Evolutionary conservation across 371 early-diverging fungal species (phyloP).

Genomic region (Lichtheimia ornata): DNA sequence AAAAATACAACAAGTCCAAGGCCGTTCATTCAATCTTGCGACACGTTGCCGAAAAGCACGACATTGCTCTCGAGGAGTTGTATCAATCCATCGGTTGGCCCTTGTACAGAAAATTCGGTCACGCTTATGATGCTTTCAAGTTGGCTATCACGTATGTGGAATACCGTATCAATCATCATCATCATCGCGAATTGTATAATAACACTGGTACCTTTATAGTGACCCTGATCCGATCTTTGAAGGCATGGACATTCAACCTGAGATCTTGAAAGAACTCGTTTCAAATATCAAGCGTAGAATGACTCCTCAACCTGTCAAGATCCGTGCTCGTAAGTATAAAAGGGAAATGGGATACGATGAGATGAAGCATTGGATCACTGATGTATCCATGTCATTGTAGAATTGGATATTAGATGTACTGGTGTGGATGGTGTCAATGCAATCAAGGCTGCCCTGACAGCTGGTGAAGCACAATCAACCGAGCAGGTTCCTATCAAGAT

Average conservation of each 20-base stretch:
- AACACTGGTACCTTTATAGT: constrained; percentile 40
- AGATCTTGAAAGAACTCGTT: constrained; percentile 77
- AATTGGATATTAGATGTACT: constrained; percentile 97
- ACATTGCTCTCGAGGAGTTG: constrained; percentile 80
- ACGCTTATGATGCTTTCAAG: constrained; percentile 98
- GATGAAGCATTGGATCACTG: neutral
- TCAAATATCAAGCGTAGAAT: constrained; percentile 86
- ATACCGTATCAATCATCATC: neutral
- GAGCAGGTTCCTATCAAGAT: constrained; percentile 86
- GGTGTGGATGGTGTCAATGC: constrained; percentile 97
- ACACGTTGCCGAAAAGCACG: constrained; percentile 92
- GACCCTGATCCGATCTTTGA: constrained; percentile 90
- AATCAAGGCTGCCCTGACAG: constrained; percentile 90
- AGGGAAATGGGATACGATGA: neutral
- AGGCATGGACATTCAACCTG: constrained; percentile 68
- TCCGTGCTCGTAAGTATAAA: constrained; percentile 78
- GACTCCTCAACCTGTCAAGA: constrained; percentile 96
- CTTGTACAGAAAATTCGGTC: constrained; percentile 97
- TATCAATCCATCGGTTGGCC: constrained; percentile 96
- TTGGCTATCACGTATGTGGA: constrained; percentile 74
- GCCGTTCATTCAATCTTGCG: constrained; percentile 86
- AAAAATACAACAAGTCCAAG: constrained; percentile 96
- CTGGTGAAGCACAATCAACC: constrained; percentile 88
- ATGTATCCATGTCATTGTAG: constrained; percentile 32
- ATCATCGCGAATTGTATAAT: neutral